Conservation (phyloP, 352 stramenopile species). For the Albugo candida region DNA sequence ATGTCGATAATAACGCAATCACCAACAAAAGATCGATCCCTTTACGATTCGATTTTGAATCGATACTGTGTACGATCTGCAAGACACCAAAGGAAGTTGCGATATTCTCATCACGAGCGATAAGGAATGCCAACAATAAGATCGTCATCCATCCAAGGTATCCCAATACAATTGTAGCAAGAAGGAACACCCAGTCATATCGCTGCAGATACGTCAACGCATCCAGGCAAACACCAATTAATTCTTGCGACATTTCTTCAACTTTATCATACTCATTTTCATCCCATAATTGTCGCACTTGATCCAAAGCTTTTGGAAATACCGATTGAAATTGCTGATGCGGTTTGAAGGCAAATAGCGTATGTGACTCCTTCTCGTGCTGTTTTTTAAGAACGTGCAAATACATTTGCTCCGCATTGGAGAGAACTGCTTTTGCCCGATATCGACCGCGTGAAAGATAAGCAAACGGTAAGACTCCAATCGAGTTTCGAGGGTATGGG, state of each 20-base stretch:
- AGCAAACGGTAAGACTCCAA: conserved; percentile 52
- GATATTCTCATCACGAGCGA: conserved; percentile 8
- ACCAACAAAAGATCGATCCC: conserved; percentile 8
- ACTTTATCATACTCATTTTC: conserved; percentile 13
- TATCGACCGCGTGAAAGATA: conserved; percentile 42
- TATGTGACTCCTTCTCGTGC: conserved; percentile 34
- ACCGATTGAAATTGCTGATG: conserved; percentile 24
- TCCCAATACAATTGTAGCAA: conserved; percentile 45
- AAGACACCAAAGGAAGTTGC: conserved; percentile 11
- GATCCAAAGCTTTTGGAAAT: conserved; percentile 12
- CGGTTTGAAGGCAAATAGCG: conserved; percentile 39
- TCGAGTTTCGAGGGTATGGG: conserved; percentile 67
- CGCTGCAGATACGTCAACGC: conserved; percentile 60
- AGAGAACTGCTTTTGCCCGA: conserved; percentile 36
- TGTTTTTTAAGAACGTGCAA: conserved; percentile 42
- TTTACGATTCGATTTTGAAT: conserved; percentile 7
- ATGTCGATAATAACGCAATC: conserved; percentile 8
- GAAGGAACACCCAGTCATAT: conserved; percentile 71
- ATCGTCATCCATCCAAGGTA: conserved; percentile 66
- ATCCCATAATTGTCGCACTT: conserved; percentile 12
- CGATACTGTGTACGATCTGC: conserved; percentile 7
- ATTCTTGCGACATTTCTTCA: conserved; percentile 29
- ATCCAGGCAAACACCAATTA: conserved; percentile 57
- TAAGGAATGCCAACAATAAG: conserved; percentile 28
- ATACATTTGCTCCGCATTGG: conserved; percentile 52